Conservation (phyloP, 305 asterid genomes). For the Fraxinus greggii region DNA sequence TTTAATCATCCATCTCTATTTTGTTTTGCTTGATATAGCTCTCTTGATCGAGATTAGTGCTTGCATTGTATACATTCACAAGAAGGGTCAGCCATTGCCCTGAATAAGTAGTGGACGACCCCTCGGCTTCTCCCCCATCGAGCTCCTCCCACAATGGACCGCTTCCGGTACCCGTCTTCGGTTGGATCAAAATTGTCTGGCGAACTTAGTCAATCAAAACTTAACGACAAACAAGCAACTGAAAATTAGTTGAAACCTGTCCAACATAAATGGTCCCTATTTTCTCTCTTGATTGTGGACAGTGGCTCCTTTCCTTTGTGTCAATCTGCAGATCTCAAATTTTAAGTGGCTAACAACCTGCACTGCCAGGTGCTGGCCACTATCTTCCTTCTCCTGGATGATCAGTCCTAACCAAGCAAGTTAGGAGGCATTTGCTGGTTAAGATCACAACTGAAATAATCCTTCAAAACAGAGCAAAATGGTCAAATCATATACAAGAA, state of each 20-base stretch:
- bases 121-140: background rate
- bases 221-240: constrained; percentile 27
- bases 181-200: background rate
- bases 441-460: background rate
- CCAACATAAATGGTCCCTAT: constrained; percentile 23
- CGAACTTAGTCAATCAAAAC: constrained; percentile 16
- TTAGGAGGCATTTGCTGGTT: background rate
- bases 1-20: background rate
- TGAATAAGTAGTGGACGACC: background rate
- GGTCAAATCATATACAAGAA: background rate
- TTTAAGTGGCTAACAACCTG: constrained; percentile 18
- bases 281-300: background rate
- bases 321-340: background rate
- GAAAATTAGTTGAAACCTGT: constrained; percentile 20
- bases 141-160: background rate
- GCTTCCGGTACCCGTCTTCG: background rate
- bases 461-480: background rate
- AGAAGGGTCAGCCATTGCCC: background rate
- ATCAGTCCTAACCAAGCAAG: background rate
- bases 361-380: background rate
- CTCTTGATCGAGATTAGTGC: background rate
- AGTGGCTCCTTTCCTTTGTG: constrained; percentile 4
- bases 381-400: background rate
- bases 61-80: background rate
- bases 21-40: background rate